phyloP scores from a whole-genome alignment of 352 stramenopile genomes.

The Phytophthora aleatoria region DNA sequence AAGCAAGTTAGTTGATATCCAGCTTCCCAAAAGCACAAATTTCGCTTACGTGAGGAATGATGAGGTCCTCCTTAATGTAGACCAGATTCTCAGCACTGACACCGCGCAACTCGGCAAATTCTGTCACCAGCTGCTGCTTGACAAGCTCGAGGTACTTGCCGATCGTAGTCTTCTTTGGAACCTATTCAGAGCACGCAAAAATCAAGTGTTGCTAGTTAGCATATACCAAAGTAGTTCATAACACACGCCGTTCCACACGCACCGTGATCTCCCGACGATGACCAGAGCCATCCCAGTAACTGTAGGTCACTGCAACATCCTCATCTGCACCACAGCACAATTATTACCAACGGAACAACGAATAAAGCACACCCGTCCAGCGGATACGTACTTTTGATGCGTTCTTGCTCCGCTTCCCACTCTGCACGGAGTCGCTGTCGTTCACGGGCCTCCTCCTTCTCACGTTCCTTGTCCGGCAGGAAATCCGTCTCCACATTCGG shows the following conservation, averaged over 20 bases:
- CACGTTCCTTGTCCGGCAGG: slow-evolving; percentile 93
- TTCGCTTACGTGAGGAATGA: slow-evolving; percentile 91
- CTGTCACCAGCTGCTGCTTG: slow-evolving; percentile 87
- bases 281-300: slow-evolving; percentile 98
- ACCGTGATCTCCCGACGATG: slow-evolving; percentile 93
- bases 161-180: slow-evolving; percentile 93
- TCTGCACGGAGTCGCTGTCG: slow-evolving; percentile 88
- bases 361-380: not conserved
- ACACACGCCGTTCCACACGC: slow-evolving; percentile 3
- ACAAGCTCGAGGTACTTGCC: slow-evolving; percentile 87
- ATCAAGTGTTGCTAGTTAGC: not conserved
- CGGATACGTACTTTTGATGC: slow-evolving; percentile 86
- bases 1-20: slow-evolving; percentile 15
- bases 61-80: slow-evolving; percentile 99
- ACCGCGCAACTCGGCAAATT: slow-evolving; percentile 94
- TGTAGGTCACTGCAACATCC: slow-evolving; percentile 96
- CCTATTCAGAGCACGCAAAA: slow-evolving; percentile 28
- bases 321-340: slow-evolving; percentile 61
- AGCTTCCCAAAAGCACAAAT: not conserved
- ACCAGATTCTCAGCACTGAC: slow-evolving; percentile 94
- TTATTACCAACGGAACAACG: not conserved
- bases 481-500: slow-evolving; percentile 95
- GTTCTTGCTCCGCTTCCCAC: slow-evolving; percentile 93
- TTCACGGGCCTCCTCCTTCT: slow-evolving; percentile 81
- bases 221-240: not conserved